Evolutionary conservation across 2,329 filamentous ascomycete genomes (phyloP).

Genomic region (Lasiodiplodia theobromae): DNA sequence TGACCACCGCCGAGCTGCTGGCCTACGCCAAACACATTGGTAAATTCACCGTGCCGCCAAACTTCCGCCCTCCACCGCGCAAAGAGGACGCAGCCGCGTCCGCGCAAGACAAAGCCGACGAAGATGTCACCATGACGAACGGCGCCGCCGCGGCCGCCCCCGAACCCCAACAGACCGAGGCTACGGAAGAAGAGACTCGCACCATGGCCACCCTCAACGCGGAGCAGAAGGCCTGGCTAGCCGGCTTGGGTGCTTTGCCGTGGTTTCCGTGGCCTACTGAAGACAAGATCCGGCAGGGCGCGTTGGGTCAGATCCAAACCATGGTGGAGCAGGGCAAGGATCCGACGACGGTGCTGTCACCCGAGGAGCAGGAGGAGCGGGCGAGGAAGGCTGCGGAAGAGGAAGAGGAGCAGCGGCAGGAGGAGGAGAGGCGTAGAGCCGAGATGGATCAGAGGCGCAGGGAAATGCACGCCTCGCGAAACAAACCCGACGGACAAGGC

Average conservation of each 20-base stretch:
- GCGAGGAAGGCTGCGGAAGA: constrained; percentile 32
- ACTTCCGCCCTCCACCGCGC: constrained; percentile 45
- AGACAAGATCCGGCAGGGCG: constrained; percentile 72
- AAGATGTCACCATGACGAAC: constrained; percentile 39
- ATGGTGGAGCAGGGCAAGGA: constrained; percentile 69
- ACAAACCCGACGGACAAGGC: constrained; percentile 14
- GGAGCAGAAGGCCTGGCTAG: constrained; percentile 51
- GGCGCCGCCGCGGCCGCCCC: constrained; percentile 39
- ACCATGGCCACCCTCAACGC: constrained; percentile 38
- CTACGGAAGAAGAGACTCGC: constrained; percentile 36
- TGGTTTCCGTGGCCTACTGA: constrained; percentile 82
- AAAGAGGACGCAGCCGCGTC: constrained; percentile 36
- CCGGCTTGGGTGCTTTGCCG: constrained; percentile 60
- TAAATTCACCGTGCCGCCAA: constrained; percentile 77
- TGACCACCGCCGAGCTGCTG: constrained; percentile 77
- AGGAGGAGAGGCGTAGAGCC: constrained; percentile 49
- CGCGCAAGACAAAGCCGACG: constrained; percentile 25
- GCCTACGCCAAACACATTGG: constrained; percentile 80
- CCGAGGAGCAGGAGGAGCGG: constrained; percentile 44
- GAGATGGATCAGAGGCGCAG: constrained; percentile 41
- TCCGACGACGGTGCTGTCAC: constrained; percentile 56
- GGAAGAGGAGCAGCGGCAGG: constrained; percentile 42
- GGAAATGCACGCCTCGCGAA: constrained; percentile 11
- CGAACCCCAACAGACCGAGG: constrained; percentile 34
- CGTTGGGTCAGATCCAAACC: constrained; percentile 67